Base-by-base conservation (phyloP, 208 protist species). In the Cochliopodium minus region DNA sequence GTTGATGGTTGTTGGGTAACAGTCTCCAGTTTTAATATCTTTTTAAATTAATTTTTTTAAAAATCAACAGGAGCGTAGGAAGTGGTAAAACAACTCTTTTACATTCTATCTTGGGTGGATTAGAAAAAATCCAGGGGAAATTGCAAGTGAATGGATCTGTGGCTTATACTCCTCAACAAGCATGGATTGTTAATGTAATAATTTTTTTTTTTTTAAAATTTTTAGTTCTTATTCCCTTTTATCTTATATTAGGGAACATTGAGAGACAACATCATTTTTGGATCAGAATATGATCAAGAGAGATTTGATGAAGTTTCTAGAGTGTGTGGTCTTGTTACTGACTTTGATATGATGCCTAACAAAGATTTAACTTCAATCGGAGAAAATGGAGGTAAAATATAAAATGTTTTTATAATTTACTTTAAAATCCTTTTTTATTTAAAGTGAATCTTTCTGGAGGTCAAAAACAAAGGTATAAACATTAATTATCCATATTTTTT, bases 181-280 rank as follows among this genome's bases (percentile, higher is more conserved):
- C 86, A 32, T 92, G 79, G 76, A 81, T 92, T n/a, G 75, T 85
- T 63, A 86, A 77, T 57, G 57, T 64, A 9, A 72, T 76, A 17
- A 11, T 84, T 64, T 25, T 68, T 34, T 26, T 61, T 22, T 5
- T 11, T 23, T 5, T 55, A 69, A 20, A 11, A 61, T 3, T 20
- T 55, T 1, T 59, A 39, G 47, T 54, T 67, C 5, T 48, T 34
- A 34, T 36, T 36, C 10, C 53, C 57, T n/a, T n/a, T n/a, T n/a
- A n/a, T n/a, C n/a, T n/a, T n/a, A n/a, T n/a, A n/a, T n/a, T n/a
- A 91, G 61, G 73, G 70, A 10, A 87, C 85, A n/a, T 17, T 94
- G 7, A 62, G 67, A 11, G 77, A 90, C 2, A 94, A 94, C 62
- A 83, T 94, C 38, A 49, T 82, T 4, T 91, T 93, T 56, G 86